Evolutionary conservation across 2,329 filamentous ascomycete genomes (phyloP), one percentile per base, ranked within the genome.

Genomic region (Fusarium gaditjirri): DNA sequence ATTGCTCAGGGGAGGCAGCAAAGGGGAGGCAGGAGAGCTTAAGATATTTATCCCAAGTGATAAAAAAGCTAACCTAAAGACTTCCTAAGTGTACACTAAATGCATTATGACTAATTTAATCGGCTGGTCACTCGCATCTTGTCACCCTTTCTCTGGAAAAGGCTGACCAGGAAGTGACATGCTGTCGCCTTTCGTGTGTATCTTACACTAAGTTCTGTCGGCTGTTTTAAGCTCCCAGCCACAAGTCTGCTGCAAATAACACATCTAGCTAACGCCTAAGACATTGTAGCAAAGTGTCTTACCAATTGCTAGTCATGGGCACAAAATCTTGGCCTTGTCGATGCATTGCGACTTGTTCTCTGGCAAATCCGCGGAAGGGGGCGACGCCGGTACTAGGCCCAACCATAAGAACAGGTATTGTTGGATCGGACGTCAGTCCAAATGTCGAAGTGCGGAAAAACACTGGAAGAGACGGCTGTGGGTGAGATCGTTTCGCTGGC

Each of bases 381-480:
- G 47, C 47, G 8, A 50, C 47, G 0, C 31, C 47, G 4, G 47
- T 50, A 4, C 47, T 31, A 2, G 47, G 29, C 2, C 47, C 47
- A 8, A 35, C 8, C 47, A 50, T 50, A 3, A 50, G 6, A 2
- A 35, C 2, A 1, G 47, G 47, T 33, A 47, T 13, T 25, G n/a
- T 11, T 9, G 16, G n/a, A 19, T 35, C n/a, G 1, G 31, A 4
- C 1, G 31, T 31, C 2, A 35, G 1, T 19, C 47, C 2, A 7
- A 50, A 50, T 11, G 31, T 21, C 2, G 47, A 50, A 7, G 11
- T 35, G 0, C 31, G 29, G 2, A 50, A 3, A 19, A 25, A 35
- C 1, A 10, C n/a, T 10, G 31, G 14, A 0, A 50, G 27, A 0
- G 21, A 47, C 5, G 27, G 14, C 14, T 31, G 14, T 8, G 8